phyloP scores from a whole-genome alignment of 176 grass and related monocot genomes.

The Lolium perenne region DNA sequence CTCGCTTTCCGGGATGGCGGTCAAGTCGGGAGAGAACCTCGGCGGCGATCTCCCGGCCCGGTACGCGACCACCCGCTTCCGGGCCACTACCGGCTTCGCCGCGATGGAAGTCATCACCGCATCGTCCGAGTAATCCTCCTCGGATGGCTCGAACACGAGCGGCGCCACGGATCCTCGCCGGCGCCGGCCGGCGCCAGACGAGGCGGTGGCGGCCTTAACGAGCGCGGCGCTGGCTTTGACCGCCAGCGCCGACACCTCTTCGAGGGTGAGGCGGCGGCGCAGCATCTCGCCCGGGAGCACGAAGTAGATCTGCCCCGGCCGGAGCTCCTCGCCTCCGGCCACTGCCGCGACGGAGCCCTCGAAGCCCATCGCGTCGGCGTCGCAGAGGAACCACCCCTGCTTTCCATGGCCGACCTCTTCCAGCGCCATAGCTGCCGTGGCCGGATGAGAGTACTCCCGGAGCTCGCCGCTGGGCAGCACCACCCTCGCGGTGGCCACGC shows the following conservation, averaged over 20 bases:
- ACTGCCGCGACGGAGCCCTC: conserved; percentile 21
- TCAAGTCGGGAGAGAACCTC: conserved; percentile 64
- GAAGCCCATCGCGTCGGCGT: conserved; percentile 57
- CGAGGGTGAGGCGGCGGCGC: conserved; percentile 22
- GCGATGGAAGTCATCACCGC: neutral
- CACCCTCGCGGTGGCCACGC: conserved; percentile 53
- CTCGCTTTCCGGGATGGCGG: conserved; percentile 65
- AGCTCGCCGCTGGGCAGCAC: conserved; percentile 66
- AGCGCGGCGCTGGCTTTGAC: conserved; percentile 54
- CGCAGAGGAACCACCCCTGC: conserved; percentile 46
- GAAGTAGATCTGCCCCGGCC: conserved; percentile 54
- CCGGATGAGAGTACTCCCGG: conserved; percentile 61
- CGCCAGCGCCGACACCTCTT: conserved; percentile 55
- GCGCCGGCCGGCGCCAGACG: neutral
- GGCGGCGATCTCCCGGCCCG: conserved; percentile 27
- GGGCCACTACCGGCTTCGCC: neutral
- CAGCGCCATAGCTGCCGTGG: conserved; percentile 48
- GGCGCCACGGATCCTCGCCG: neutral
- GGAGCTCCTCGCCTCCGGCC: conserved; percentile 1
- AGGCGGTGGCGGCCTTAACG: neutral
- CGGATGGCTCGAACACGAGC: conserved; percentile 15
- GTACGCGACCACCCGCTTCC: conserved; percentile 32
- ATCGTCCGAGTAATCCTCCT: conserved; percentile 20
- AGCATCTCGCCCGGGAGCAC: conserved; percentile 52
- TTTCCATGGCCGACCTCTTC: conserved; percentile 32